Evolutionary conservation across 768 basidiomycete species (phyloP).

Genomic region (Rhodocollybia butyracea): DNA sequence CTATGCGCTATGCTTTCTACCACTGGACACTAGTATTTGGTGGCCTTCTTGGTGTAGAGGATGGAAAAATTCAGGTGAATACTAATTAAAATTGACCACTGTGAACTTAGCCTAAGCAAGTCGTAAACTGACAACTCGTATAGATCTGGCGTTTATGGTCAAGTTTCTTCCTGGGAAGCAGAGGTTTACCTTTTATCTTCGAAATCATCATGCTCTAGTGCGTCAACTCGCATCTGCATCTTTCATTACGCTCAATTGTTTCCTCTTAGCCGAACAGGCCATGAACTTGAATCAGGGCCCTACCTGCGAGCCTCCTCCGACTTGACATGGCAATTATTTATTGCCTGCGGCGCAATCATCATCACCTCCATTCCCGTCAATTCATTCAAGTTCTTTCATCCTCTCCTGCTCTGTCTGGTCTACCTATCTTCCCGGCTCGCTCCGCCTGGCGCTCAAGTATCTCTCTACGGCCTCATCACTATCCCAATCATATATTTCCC

Average conservation of each 20-base stretch:
- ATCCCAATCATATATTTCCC: conserved; percentile 73
- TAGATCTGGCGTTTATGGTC: conserved; percentile 75
- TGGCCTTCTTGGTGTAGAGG: too few relatives aligned
- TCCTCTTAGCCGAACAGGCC: conserved; percentile 53
- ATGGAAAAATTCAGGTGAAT: conserved; percentile 59
- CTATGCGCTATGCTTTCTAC: conserved; percentile 55
- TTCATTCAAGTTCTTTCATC: conserved; percentile 54
- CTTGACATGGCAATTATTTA: conserved; percentile 69
- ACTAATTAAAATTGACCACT: background rate
- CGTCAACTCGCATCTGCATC: conserved; percentile 12
- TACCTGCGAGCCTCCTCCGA: conserved; percentile 65
- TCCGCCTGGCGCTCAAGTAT: conserved; percentile 63
- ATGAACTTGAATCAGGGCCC: conserved; percentile 60
- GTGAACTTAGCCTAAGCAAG: too few relatives aligned
- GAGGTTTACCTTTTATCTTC: conserved; percentile 53
- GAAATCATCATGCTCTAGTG: conserved; percentile 74
- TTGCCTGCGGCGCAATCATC: conserved; percentile 53
- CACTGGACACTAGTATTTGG: conserved; percentile 35
- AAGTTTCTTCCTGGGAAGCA: conserved; percentile 71
- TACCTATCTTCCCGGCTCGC: conserved; percentile 70
- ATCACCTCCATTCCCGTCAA: conserved; percentile 68
- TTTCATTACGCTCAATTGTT: conserved; percentile 1
- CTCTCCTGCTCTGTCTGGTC: conserved; percentile 63
- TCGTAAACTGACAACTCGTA: too few relatives aligned
- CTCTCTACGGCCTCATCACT: conserved; percentile 75